A percentile compares a stretch with the other conserved stretches of the same genome.
Evolutionary conservation across 768 basidiomycete species (phyloP).

Genomic region (Tricholoma bakamatsutake): DNA sequence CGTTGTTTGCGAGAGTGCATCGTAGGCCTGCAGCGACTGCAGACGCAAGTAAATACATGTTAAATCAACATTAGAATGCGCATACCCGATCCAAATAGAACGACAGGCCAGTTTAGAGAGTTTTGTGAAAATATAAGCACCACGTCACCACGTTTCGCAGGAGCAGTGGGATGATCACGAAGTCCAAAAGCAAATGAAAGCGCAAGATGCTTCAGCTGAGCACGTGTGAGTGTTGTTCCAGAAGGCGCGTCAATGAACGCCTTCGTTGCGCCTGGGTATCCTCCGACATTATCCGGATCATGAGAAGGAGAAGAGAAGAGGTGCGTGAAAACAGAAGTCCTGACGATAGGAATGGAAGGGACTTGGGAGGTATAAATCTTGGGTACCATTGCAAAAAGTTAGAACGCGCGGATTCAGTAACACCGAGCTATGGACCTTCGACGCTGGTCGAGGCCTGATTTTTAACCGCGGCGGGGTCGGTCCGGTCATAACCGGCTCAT

Average conservation of each 20-base stretch:
- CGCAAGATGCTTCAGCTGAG: conserved; percentile 43
- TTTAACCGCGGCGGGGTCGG: too few relatives aligned
- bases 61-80: background rate
- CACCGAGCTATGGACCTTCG: too few relatives aligned
- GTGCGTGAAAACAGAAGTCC: conserved; percentile 43
- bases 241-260: conserved; percentile 67
- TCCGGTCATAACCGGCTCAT: too few relatives aligned
- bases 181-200: conserved; percentile 58
- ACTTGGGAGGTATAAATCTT: conserved; percentile 43
- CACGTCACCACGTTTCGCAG: conserved; percentile 44
- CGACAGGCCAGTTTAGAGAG: conserved; percentile 46
- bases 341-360: conserved; percentile 30
- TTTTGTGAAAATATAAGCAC: conserved; percentile 68
- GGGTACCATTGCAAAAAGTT: conserved; percentile 25
- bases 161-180: conserved; percentile 30
- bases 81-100: conserved; percentile 39
- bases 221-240: conserved; percentile 50
- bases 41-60: background rate
- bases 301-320: conserved; percentile 30
- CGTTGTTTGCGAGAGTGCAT: conserved; percentile 68
- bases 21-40: conserved; percentile 59
- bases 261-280: conserved; percentile 34
- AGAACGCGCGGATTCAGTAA: too few relatives aligned
- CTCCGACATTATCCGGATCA: conserved; percentile 30
- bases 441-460: too few relatives aligned